These are phyloP conservation scores for Cladophialophora psammophila DNA, from an alignment of 2,329 filamentous ascomycete species.

Conservation along the genomic window DNA sequence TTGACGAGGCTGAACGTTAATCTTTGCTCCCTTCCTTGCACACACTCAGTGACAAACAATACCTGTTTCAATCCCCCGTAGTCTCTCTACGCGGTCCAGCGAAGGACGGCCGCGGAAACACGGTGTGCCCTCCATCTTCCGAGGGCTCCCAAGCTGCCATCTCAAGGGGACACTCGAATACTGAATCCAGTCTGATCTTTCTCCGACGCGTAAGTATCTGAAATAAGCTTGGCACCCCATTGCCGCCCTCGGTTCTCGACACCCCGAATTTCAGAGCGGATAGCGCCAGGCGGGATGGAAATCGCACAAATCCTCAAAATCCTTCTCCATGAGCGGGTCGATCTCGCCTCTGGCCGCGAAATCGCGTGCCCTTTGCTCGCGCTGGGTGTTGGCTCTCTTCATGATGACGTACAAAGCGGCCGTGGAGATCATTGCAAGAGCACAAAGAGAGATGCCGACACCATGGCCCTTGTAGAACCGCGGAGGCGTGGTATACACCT, in stretches of 20 bases:
- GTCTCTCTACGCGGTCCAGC: too few species aligned
- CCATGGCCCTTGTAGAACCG: slow-evolving; percentile 24
- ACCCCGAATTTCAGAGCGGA: background rate
- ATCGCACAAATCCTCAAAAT: slow-evolving; percentile 14
- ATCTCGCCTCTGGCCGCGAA: background rate
- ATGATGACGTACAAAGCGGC: background rate
- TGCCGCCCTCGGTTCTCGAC: background rate
- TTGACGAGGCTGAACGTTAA: too few species aligned
- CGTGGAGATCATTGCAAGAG: too few species aligned
- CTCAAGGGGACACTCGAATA: too few species aligned
- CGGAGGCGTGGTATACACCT: slow-evolving; percentile 21
- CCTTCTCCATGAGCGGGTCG: background rate
- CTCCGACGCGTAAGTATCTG: too few species aligned
- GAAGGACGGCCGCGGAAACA: too few species aligned
- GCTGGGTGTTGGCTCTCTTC: background rate
- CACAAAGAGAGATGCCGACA: background rate
- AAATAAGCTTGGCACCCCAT: background rate
- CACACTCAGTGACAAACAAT: too few species aligned
- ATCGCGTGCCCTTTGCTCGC: background rate
- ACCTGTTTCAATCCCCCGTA: too few species aligned
- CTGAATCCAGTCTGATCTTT: too few species aligned
- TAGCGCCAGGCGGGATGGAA: slow-evolving; percentile 12
- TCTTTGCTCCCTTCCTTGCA: too few species aligned
- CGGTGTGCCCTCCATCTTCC: too few species aligned
- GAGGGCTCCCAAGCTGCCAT: too few species aligned